Percentiles rank a stretch among this genome's conserved stretches.
phyloP scores from a whole-genome alignment of 192 early-diverging fungal species.

The Geosiphon pyriformis region DNA sequence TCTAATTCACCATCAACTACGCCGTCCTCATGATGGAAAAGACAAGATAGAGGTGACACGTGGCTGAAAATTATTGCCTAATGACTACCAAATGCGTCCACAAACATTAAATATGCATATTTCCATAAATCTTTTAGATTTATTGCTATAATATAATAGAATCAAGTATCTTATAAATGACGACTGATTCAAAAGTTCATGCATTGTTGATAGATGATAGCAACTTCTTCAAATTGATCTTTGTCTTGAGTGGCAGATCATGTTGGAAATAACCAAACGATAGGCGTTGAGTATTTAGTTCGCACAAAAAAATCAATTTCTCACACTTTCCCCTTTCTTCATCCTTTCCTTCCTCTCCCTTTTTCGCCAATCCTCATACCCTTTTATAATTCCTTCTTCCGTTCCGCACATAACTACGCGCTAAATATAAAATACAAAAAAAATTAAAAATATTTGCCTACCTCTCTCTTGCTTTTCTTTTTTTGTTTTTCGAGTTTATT shows the following conservation, averaged over 20 bases:
- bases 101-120: background rate
- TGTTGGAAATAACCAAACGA: too few relatives aligned
- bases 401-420: background rate
- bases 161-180: too few relatives aligned
- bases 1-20: background rate
- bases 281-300: background rate
- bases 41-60: background rate
- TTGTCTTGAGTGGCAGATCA: too few relatives aligned
- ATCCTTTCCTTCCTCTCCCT: background rate
- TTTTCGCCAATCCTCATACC: background rate
- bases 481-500: background rate
- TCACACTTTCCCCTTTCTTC: background rate
- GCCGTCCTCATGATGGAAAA: background rate
- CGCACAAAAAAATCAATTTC: background rate
- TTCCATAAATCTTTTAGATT: too few relatives aligned
- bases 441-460: background rate
- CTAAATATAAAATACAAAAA: slow-evolving; percentile 4
- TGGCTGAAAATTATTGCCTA: background rate
- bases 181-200: too few relatives aligned
- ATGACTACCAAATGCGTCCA: background rate
- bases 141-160: too few relatives aligned
- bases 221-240: too few relatives aligned
- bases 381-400: slow-evolving; percentile 2
- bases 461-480: background rate
- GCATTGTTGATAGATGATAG: too few relatives aligned